phyloP scores from a whole-genome alignment of 139 green algal species.

The Asterochloris erici region DNA sequence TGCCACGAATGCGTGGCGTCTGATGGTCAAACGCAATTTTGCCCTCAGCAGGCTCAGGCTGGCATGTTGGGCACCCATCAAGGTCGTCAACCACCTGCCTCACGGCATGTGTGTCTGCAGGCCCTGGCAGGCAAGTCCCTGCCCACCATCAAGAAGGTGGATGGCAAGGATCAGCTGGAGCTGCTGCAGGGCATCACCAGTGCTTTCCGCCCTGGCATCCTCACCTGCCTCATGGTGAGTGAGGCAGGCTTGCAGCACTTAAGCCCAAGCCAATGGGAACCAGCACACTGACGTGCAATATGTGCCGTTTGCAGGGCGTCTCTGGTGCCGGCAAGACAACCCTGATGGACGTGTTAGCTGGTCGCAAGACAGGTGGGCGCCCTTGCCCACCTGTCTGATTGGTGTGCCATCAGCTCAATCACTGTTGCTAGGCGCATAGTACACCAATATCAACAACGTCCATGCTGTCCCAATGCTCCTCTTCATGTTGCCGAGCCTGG shows the following conservation, averaged over 20 bases:
- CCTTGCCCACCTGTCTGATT: not conserved
- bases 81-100: not conserved
- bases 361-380: conserved; percentile 38
- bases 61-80: no score
- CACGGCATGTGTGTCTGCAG: not conserved
- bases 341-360: conserved; percentile 52
- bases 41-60: no score
- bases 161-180: conserved; percentile 21
- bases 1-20: no score
- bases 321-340: conserved; percentile 48
- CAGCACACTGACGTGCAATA: no score
- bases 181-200: conserved; percentile 37
- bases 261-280: no score
- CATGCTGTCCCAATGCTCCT: not conserved
- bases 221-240: conserved; percentile 23
- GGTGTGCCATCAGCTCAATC: no score
- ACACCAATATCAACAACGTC: not conserved
- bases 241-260: no score
- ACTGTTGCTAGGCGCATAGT: not conserved
- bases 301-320: not conserved
- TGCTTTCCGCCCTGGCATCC: conserved; percentile 37
- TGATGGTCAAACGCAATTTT: no score
- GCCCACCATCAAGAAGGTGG: not conserved
- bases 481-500: not conserved
- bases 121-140: not conserved